phyloP scores from a whole-genome alignment of 768 basidiomycete genomes.

The Calvatia gigantea region DNA sequence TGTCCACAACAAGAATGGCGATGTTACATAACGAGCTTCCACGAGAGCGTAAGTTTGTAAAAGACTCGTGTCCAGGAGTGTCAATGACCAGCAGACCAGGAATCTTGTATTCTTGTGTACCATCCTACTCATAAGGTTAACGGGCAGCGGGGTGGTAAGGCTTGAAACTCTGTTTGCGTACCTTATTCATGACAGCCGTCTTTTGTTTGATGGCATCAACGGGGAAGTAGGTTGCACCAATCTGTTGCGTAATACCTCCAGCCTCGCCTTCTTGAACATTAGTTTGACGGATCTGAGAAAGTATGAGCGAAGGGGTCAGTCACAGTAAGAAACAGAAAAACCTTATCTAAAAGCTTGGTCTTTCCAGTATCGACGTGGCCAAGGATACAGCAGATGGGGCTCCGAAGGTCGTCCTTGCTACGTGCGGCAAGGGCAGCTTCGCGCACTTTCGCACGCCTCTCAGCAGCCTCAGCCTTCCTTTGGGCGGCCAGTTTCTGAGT shows the following conservation, averaged over 20 bases:
- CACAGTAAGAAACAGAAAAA: slow-evolving; percentile 22
- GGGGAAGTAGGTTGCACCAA: slow-evolving; percentile 99
- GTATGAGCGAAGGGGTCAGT: neutral
- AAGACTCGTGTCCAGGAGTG: slow-evolving; percentile 99
- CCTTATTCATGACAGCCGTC: slow-evolving; percentile 91
- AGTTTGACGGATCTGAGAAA: slow-evolving; percentile 90
- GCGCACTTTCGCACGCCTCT: slow-evolving; percentile 72
- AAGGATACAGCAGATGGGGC: slow-evolving; percentile 97
- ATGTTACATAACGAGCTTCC: slow-evolving; percentile 98
- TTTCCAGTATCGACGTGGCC: slow-evolving; percentile 99
- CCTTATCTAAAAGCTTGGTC: slow-evolving; percentile 96
- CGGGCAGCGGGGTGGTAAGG: neutral
- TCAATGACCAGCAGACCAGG: slow-evolving; percentile 96
- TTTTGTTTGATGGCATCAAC: slow-evolving; percentile 91
- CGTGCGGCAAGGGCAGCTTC: slow-evolving; percentile 83
- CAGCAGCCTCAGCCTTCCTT: slow-evolving; percentile 82
- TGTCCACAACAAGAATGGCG: slow-evolving; percentile 97
- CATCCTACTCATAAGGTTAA: slow-evolving; percentile 46
- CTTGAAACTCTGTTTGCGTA: slow-evolving; percentile 22
- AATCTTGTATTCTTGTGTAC: slow-evolving; percentile 88
- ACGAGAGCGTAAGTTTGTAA: slow-evolving; percentile 92
- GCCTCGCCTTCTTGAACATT: slow-evolving; percentile 99
- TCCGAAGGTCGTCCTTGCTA: slow-evolving; percentile 86
- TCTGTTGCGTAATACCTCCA: slow-evolving; percentile 99
- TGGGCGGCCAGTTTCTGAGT: slow-evolving; percentile 66